phyloP scores from a whole-genome alignment of 495 filamentous ascomycete genomes.

The Glarea lozoyensis region DNA sequence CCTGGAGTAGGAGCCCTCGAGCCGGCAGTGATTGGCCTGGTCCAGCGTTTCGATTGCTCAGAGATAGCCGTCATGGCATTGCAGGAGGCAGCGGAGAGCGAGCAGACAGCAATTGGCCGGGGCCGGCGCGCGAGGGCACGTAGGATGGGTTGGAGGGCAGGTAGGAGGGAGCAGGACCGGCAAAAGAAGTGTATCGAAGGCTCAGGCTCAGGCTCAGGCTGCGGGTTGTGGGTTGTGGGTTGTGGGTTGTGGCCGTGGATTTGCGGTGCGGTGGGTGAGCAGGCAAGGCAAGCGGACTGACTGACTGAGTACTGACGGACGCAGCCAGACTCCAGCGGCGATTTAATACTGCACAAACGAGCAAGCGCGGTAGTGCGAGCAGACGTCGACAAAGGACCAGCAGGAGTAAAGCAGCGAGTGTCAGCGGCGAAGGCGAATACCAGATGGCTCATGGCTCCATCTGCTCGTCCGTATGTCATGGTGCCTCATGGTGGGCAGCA shows the following conservation, averaged over 20 bases:
- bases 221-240: no score
- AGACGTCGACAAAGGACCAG: slow-evolving; percentile 10
- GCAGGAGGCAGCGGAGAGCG: slow-evolving; percentile 13
- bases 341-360: slow-evolving; percentile 19
- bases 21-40: slow-evolving; percentile 27
- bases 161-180: slow-evolving; percentile 1
- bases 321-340: no score
- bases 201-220: neutral
- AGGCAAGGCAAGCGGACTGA: no score
- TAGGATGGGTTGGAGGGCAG: neutral
- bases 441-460: no score
- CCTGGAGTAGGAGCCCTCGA: slow-evolving; percentile 23
- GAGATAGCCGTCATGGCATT: slow-evolving; percentile 28
- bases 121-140: no score
- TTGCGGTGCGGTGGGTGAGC: no score
- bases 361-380: slow-evolving; percentile 16
- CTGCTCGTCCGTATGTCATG: slow-evolving; percentile 1
- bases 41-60: slow-evolving; percentile 35
- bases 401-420: neutral
- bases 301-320: no score
- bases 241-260: no score
- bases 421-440: no score
- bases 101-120: no score
- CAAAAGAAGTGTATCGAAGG: neutral
- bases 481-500: neutral